These are phyloP conservation scores for Castanospermum australe DNA, from an alignment of 306 rosid genomes.

Conservation along the genomic window DNA sequence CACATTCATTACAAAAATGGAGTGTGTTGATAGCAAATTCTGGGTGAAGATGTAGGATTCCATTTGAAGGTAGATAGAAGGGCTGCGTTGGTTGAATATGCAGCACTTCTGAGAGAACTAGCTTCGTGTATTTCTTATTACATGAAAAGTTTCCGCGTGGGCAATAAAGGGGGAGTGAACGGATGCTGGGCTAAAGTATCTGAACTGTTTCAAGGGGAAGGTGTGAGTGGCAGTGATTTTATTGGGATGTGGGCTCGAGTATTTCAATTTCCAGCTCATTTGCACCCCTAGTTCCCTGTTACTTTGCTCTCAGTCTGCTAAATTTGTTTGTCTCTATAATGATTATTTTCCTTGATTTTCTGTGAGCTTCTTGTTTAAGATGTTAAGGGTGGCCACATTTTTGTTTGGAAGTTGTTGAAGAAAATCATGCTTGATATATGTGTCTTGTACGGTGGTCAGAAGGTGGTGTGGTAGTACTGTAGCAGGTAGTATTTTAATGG, in stretches of 20 bases:
- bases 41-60: no score
- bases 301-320: background rate
- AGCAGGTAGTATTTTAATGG: background rate
- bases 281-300: background rate
- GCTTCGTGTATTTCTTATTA: no score
- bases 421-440: background rate
- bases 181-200: background rate
- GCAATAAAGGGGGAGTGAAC: background rate
- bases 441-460: background rate
- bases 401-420: background rate
- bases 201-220: background rate
- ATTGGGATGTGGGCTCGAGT: background rate
- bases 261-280: background rate
- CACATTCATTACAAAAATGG: no score
- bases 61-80: no score
- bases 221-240: background rate
- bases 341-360: background rate
- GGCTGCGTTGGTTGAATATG: no score
- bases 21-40: no score
- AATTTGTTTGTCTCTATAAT: background rate
- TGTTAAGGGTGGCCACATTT: background rate
- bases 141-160: background rate
- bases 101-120: no score
- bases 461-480: background rate
- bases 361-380: background rate